A percentile compares a stretch with the other conserved stretches of the same genome.
phyloP scores from a whole-genome alignment of 2,329 filamentous ascomycete species.

The Cladosporium sp. region DNA sequence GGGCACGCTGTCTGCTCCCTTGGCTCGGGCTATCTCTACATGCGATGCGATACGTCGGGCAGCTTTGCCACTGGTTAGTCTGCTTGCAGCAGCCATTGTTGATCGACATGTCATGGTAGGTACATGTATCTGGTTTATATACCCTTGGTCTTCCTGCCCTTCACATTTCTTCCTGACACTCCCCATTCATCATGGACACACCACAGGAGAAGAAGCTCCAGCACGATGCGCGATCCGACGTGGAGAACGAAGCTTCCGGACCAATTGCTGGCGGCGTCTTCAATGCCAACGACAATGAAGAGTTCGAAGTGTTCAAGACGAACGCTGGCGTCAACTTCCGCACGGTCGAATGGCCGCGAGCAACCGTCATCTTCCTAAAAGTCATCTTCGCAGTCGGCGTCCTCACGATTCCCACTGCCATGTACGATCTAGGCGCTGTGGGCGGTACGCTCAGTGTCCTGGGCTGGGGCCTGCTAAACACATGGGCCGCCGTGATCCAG shows the following conservation, averaged over 20 bases:
- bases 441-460: conserved; percentile 51
- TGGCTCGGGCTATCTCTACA: background rate
- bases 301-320: conserved; percentile 53
- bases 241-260: background rate
- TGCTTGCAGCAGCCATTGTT: background rate
- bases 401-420: conserved; percentile 50
- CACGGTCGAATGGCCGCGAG: conserved; percentile 55
- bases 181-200: background rate
- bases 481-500: conserved; percentile 51
- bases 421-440: conserved; percentile 51
- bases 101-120: background rate
- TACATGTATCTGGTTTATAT: background rate
- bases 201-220: conserved; percentile 8
- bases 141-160: background rate
- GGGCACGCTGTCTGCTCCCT: background rate
- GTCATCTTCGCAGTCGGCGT: conserved; percentile 54
- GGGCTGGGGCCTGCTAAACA: conserved; percentile 51
- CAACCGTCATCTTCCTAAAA: conserved; percentile 56
- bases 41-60: background rate
- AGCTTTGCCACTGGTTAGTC: background rate
- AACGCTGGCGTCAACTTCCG: conserved; percentile 53
- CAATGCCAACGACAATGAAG: conserved; percentile 23
- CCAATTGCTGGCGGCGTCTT: conserved; percentile 5
- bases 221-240: background rate
- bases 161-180: background rate